Evolutionary conservation across 192 early-diverging fungal species (phyloP).

Genomic region (Irineochytrium annulatum): DNA sequence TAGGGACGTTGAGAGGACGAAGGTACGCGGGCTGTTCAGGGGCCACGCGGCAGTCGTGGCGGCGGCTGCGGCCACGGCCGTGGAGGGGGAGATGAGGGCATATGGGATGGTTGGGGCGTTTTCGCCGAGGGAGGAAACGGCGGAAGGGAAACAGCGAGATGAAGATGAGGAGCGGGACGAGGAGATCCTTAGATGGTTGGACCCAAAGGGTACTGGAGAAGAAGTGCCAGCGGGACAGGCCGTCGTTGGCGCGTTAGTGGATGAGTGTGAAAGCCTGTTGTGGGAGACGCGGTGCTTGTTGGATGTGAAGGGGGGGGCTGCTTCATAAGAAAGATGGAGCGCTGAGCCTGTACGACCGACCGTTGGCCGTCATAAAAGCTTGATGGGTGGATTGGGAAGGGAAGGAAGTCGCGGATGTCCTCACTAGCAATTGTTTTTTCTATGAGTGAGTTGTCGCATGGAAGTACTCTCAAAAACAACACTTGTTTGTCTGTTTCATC

Average conservation of each 20-base stretch:
- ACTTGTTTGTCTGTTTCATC: too few relatives aligned
- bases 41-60: not conserved
- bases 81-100: not conserved
- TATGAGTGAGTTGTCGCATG: too few relatives aligned
- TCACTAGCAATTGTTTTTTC: not conserved
- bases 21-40: conserved; percentile 11
- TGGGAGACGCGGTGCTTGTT: conserved; percentile 11
- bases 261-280: conserved; percentile 22
- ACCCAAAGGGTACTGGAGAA: not conserved
- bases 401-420: too few relatives aligned
- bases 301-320: not conserved
- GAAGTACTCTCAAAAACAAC: too few relatives aligned
- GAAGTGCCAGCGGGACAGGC: conserved; percentile 23
- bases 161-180: conserved; percentile 2
- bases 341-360: too few relatives aligned
- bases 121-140: not conserved
- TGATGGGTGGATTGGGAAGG: too few relatives aligned
- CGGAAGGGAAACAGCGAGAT: not conserved
- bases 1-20: conserved; percentile 9
- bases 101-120: too few relatives aligned
- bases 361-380: too few relatives aligned
- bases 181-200: not conserved
- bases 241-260: conserved; percentile 11
- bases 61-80: not conserved
- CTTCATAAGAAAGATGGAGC: not conserved